Evolutionary conservation across 2,329 filamentous ascomycete species (phyloP), one percentile per base, ranked within the genome.

Genomic region (Epichloe baconii): DNA sequence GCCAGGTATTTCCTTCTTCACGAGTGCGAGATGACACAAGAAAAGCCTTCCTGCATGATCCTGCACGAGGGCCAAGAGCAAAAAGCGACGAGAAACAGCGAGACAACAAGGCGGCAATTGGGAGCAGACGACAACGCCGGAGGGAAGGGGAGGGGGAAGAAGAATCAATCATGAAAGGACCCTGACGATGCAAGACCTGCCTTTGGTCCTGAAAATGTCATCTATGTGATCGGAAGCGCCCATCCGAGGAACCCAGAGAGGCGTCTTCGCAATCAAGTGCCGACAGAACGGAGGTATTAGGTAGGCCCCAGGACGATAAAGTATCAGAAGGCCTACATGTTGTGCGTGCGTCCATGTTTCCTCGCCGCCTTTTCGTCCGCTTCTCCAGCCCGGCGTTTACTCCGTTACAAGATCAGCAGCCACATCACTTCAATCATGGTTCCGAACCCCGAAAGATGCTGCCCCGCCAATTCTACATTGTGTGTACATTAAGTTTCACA

Each of bases 361-460:
- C 38, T 49, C 38, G 37, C 47, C 47, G 47, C 47, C 38, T 43
- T 49, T 49, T 49, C 23, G 38, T 17, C 38, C 47, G 17, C 17
- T 19, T 21, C 23, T 35, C 26, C 34, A 17, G 17, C 40, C 40
- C 19, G n/a, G 19, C 17, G 4, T 23, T 38, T 21, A 3, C 15
- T 5, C 12, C 19, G n/a, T 3, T 3, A 12, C 40, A 21, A 5
- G n/a, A 10, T 19, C 40, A 43, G 41, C 23, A 26, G 23, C 23
- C 23, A 7, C 6, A 26, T 26, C 23, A 26, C 23, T 7, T 26
- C 6, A 26, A 7, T 26, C 6, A 26, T 7, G 23, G 6, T 26
- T 26, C 23, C 23, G 23, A 26, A n/a, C 17, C 17, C 19, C 19
- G 7, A 31, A 10, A 31, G 17, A 14, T 14, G 17, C 10, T 23